Evolutionary conservation across 352 stramenopile genomes (phyloP), one percentile per base, ranked within the genome.

Genomic region (Peronospora destructor): DNA sequence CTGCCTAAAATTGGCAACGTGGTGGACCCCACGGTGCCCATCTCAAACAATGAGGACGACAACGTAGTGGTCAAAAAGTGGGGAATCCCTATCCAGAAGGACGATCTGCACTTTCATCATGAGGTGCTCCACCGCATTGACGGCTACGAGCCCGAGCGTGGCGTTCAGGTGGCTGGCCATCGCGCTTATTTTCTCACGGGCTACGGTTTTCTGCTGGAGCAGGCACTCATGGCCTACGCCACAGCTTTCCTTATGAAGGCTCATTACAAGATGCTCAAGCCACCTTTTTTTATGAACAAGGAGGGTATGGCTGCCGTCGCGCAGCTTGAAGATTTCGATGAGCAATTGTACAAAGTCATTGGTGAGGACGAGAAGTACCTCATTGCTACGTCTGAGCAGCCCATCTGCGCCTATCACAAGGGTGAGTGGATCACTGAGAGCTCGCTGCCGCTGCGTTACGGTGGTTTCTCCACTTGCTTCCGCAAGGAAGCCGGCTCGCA

Each of bases 221-320:
- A 99, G 74, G 97, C 97, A 34, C 80, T 99, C 30, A 99, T 99
- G 76, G 96, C 97, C 61, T 99, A 99, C 76, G 87, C 90, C 28
- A 95, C 98, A 73, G 66, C 95, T 45, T 99, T 99, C 71, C 78
- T 99, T 45, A 82, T 91, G 56, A 85, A 87, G 57, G 77, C 84
- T 21, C 83, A 95, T 45, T 99, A 99, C 77, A 97, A 97, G 59
- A 91, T 98, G 52, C 66, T 99, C 23, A 97, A 99, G 83, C 96
- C 97, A 21, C 97, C 97, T 39, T 99, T 96, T 75, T 98, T 99
- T 60, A 99, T 99, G 95, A 99, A 98, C 71, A 99, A 99, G 85
- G 95, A 98, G 14, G 67, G 91, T 25, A 99, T 99, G 96, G 85
- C 91, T 40, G 86, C 85, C 12, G 97, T 99, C 39, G 97, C 97